Evolutionary conservation across 192 early-diverging fungal species (phyloP), one percentile per base, ranked within the genome.

Genomic region (Umbelopsis ramanniana): DNA sequence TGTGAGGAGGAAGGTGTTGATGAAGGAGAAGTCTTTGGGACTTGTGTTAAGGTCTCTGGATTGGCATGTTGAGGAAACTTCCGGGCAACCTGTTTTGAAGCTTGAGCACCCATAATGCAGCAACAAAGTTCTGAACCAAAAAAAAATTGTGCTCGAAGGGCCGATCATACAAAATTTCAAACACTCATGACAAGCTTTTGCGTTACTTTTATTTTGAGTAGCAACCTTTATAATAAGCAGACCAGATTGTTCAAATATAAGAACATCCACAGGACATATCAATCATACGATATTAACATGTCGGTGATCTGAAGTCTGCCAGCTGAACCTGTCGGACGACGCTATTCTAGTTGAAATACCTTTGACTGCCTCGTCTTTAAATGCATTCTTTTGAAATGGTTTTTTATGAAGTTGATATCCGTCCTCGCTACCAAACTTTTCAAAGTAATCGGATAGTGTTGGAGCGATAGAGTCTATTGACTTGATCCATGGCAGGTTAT

Each of bases 61-160:
- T 37, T 57, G 17, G 72, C 63, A 17, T 66, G 60, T 53, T 66
- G 57, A 10, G 72, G 72, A 24, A 74, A 67, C 63, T 74, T 74
- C 35, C 72, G 72, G 29, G 46, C 72, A 37, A 67, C 46, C 67
- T 74, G 72, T 22, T 74, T 74, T 8, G 72, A 74, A 46, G 72
- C 63, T 53, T 53, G 48, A 23, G 66, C 43, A 10, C 72, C 72
- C 72, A 74, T 74, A 24, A 14, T 68, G 19, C 48, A 37, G 15
- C 43, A 46, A 29, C 40, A 2, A 37, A 37, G 35, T 50, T 50
- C 15, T 17, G n/a, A 1, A 50, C 6, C 48, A 53, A 70, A 70
- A 50, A 50, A 50, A 50, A 50, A 50, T 50, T 50, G 40, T 12
- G 40, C 11, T 11, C 8, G 40, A 43, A 11, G 40, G n/a, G 40